These are phyloP conservation scores for Metschnikowia colocasiae DNA, from an alignment of 805 yeast genomes.

Conservation along the genomic window DNA sequence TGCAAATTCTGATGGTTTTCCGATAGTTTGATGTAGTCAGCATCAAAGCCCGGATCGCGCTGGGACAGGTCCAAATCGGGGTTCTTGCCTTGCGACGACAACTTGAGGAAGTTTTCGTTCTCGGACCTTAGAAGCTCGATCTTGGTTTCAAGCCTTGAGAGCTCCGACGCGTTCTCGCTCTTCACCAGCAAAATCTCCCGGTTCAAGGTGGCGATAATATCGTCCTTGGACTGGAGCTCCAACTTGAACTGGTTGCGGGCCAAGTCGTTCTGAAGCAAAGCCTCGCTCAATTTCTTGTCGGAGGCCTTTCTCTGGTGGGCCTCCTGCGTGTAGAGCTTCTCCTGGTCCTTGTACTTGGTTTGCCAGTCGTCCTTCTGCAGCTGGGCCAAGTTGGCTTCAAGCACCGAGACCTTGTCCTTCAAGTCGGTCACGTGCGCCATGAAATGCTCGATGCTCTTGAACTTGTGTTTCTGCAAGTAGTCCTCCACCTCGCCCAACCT, in stretches of 20 bases:
- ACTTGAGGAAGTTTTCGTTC: slow-evolving; percentile 41
- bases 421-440: slow-evolving; percentile 19
- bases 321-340: slow-evolving; percentile 23
- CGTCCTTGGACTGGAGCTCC: slow-evolving; percentile 33
- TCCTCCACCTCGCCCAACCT: slow-evolving; percentile 39
- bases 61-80: neutral
- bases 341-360: slow-evolving; percentile 24
- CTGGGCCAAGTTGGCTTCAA: slow-evolving; percentile 17
- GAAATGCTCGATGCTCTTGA: slow-evolving; percentile 29
- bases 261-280: slow-evolving; percentile 33
- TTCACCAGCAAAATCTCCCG: slow-evolving; percentile 31
- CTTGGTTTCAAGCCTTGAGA: slow-evolving; percentile 59
- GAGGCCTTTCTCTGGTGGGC: slow-evolving; percentile 19
- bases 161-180: slow-evolving; percentile 42
- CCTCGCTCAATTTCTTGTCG: slow-evolving; percentile 27
- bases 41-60: slow-evolving; percentile 26
- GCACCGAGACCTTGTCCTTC: slow-evolving; percentile 12
- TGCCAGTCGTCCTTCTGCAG: slow-evolving; percentile 24
- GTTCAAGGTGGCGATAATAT: slow-evolving; percentile 28
- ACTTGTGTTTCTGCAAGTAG: slow-evolving; percentile 24
- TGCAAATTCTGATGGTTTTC: slow-evolving; percentile 57
- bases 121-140: slow-evolving; percentile 65
- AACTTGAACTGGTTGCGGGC: slow-evolving; percentile 22
- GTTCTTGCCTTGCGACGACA: slow-evolving; percentile 2
- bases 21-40: slow-evolving; percentile 40